Evolutionary conservation across 305 asterid species (phyloP).

Genomic region (Withania somnifera): DNA sequence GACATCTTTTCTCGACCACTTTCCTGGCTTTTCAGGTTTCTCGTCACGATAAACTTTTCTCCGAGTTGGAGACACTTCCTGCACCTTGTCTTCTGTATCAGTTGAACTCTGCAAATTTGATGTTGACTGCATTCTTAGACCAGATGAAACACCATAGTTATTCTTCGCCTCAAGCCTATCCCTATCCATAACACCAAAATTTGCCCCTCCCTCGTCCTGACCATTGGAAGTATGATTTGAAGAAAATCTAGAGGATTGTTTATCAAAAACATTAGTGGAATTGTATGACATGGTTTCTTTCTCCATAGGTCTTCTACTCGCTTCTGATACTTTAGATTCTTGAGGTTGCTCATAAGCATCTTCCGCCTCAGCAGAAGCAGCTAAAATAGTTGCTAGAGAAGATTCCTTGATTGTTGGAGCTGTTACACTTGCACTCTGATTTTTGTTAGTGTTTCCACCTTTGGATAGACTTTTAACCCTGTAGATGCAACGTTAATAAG

Average conservation of each 20-base stretch:
- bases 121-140: not conserved
- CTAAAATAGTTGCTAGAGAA: conserved; percentile 35
- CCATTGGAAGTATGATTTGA: conserved; percentile 36
- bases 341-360: conserved; percentile 45
- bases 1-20: conserved; percentile 38
- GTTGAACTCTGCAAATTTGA: conserved; percentile 9
- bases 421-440: conserved; percentile 25
- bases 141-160: conserved; percentile 29
- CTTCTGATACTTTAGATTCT: conserved; percentile 46
- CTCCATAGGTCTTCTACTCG: conserved; percentile 41
- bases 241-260: conserved; percentile 33
- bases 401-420: conserved; percentile 45
- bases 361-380: conserved; percentile 44
- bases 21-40: conserved; percentile 47
- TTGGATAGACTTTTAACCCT: conserved; percentile 98
- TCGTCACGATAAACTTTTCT: conserved; percentile 60
- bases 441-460: conserved; percentile 73
- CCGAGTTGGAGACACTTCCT: conserved; percentile 78
- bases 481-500: conserved; percentile 17
- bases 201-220: conserved; percentile 40
- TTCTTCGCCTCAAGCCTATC: conserved; percentile 33
- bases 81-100: conserved; percentile 69
- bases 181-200: conserved; percentile 33
- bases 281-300: conserved; percentile 50
- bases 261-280: conserved; percentile 37